Evolutionary conservation across 2,329 filamentous ascomycete genomes (phyloP), one percentile per base, ranked within the genome.

Genomic region (Elsinoe ampelina): DNA sequence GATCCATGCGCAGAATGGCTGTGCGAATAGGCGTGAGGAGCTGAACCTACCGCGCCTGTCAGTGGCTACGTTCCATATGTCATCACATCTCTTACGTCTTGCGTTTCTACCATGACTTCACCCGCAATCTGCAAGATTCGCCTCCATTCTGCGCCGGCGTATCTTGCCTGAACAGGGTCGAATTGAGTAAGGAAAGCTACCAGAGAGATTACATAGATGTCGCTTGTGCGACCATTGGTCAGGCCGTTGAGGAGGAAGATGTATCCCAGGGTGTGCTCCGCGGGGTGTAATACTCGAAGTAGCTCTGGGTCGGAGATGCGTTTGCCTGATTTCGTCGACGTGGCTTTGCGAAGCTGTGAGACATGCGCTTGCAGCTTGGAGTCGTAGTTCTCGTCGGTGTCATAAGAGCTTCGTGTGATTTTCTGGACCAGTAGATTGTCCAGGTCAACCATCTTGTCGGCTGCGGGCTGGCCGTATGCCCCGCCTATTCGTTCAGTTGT

Each of bases 1-100:
- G 83, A 61, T 91, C 86, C 57, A 91, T 73, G 55, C 79, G 79
- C 11, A 83, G 71, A 61, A 91, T 77, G 2, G 83, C 84, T 64
- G 71, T 68, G 55, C 71, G 68, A 32, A 77, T 68, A 4, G 71
- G 67, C 11, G 66, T 64, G 52, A 76, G 42, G 6, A 56, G 20
- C 13, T 56, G 22, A 13, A 30, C 66, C 54, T 56, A 17, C n/a
- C 19, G 4, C 2, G 3, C 17, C 6, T 20, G 42, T 47, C 22
- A 56, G 22, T 26, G 41, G 2, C 5, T 11, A 5, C 13, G 3
- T 39, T n/a, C 36, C 10, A 17, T 39, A 5, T 5, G 13, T 6
- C n/a, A 39, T 2, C 19, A 13, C 5, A 12, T 11, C 41, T 30
- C 54, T 56, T 48, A 47, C 54, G 13, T 56, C 34, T 48, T 48